A percentile compares a stretch with the other conserved stretches of the same genome.
phyloP scores from a whole-genome alignment of 257 asterid species.

The Ajuga chamaepitys region DNA sequence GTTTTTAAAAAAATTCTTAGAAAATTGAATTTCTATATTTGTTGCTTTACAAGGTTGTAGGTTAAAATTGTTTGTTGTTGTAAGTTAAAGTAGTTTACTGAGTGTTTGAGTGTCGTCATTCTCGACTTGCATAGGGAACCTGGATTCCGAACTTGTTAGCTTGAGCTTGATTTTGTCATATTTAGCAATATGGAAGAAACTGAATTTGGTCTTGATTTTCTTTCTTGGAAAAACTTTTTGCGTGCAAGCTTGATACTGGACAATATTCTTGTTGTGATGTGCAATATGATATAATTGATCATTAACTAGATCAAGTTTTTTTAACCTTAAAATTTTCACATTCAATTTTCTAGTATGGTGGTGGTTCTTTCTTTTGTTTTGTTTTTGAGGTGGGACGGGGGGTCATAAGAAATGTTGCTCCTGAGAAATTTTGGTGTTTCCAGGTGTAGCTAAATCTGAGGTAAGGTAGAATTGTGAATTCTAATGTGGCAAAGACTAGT shows the following conservation, averaged over 20 bases:
- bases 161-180: constrained; percentile 7
- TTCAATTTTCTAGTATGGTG: neutral
- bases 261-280: neutral
- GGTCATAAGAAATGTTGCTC: neutral
- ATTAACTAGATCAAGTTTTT: constrained; percentile 8
- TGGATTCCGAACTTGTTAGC: neutral
- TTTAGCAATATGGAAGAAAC: neutral
- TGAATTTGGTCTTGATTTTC: constrained; percentile 5
- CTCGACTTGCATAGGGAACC: constrained; percentile 5
- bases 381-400: neutral
- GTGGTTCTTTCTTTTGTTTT: no score
- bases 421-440: constrained; percentile 5
- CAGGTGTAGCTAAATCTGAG: constrained; percentile 7
- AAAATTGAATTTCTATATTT: no score
- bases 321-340: neutral
- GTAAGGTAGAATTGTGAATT: neutral
- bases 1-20: no score
- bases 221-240: constrained; percentile 4
- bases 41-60: no score
- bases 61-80: constrained; percentile 83
- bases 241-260: constrained; percentile 6
- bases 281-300: constrained; percentile 1
- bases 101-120: neutral
- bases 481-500: constrained; percentile 3
- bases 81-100: constrained; percentile 35